Evolutionary conservation across 345 rosid species (phyloP).

Genomic region (Firmiana major): DNA sequence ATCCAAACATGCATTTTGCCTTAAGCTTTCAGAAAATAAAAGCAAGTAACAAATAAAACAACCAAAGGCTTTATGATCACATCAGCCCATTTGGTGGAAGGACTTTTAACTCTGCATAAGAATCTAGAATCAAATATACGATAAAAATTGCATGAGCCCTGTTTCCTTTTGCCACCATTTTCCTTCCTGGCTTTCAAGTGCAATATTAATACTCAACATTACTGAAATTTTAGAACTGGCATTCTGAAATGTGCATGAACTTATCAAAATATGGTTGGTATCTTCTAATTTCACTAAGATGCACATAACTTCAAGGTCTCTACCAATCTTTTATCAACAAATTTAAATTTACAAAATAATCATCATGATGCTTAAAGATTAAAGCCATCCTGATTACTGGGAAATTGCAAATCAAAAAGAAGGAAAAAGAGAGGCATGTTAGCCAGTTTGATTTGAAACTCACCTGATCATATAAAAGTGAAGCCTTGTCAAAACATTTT

Average conservation of each 20-base stretch:
- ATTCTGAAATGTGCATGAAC: not conserved
- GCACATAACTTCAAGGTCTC: not conserved
- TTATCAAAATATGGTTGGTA: not conserved
- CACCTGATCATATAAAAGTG: conserved; percentile 69
- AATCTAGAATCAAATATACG: not conserved
- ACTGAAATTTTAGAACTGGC: not conserved
- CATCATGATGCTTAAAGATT: not conserved
- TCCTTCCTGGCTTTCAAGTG: not conserved
- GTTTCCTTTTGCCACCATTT: not conserved
- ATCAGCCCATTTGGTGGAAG: not conserved
- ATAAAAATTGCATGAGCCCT: not conserved
- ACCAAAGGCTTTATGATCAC: not conserved
- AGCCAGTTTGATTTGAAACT: conserved; percentile 5
- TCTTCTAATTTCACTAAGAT: not conserved
- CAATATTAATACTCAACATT: not conserved
- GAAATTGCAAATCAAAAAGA: not conserved
- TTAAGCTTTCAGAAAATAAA: not conserved
- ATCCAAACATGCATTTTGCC: not conserved
- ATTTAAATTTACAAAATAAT: not conserved
- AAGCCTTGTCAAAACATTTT: conserved; percentile 74
- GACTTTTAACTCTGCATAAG: not conserved
- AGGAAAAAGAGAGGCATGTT: not conserved
- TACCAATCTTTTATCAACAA: not conserved
- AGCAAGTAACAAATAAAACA: not conserved
- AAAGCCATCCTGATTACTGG: not conserved